Evolutionary conservation across 371 early-diverging fungal species (phyloP).

Genomic region (Mortierella sp.): DNA sequence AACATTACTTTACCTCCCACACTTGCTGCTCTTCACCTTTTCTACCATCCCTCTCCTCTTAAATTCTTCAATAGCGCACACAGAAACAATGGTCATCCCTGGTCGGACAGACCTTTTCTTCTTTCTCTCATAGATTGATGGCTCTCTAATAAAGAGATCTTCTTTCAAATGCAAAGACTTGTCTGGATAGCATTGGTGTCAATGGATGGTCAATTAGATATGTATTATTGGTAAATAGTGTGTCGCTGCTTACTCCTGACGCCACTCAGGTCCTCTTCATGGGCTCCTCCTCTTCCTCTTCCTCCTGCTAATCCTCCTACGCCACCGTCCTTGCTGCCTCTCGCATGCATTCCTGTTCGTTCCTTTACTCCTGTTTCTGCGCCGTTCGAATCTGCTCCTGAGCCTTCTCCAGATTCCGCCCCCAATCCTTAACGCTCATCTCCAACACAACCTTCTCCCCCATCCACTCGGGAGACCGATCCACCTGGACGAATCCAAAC

Average conservation of each 20-base stretch:
- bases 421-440: slow-evolving; percentile 30
- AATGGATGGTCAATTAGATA: no score
- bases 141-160: background rate
- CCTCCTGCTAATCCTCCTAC: no score
- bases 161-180: background rate
- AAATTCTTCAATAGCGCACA: background rate
- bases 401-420: background rate
- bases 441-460: slow-evolving; percentile 38
- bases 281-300: no score
- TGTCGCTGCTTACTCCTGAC: no score
- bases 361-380: slow-evolving; percentile 12
- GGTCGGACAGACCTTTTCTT: background rate
- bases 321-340: background rate
- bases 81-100: background rate
- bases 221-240: no score
- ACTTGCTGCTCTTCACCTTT: no score
- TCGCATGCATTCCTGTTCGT: no score
- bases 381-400: background rate
- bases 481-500: slow-evolving; percentile 35
- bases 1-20: background rate
- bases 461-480: slow-evolving; percentile 33
- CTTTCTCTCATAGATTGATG: background rate
- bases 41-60: background rate
- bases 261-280: no score
- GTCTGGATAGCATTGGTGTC: no score